Base-by-base conservation (phyloP, 768 basidiomycete genomes). In the Agaricus subrufescens region DNA sequence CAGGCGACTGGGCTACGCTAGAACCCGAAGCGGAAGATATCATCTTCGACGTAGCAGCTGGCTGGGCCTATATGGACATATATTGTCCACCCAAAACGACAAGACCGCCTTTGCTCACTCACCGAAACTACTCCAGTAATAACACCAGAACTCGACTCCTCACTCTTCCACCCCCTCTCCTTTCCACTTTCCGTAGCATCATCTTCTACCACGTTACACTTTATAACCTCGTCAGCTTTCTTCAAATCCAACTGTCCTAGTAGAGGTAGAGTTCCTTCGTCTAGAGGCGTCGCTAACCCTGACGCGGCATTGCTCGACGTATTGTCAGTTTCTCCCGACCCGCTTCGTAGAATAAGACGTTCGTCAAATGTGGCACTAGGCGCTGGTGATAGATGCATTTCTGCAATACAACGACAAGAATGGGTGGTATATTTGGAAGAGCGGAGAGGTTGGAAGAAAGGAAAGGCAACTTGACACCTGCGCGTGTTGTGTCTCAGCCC, bases 301-400 rank as follows among this genome's bases (percentile, higher is more conserved):
- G 54, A 55, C 30, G 5, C 30, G 19, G 12, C 40, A n/a, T 7
- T 42, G 30, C 27, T 43, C n/a, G 39, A 48, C 37, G 54, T 42
- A 34, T 42, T 42, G 14, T 55, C 54, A 4, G 47, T 55, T 15
- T 55, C 54, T 7, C 46, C 54, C 40, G 54, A 55, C 3, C 54
- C 46, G 39, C 54, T 48, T 19, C 54, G 38, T 42, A 48, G 54
- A 25, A 55, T 47, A 39, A 55, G 54, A 38, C 46, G 46, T 48
- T 55, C 54, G 38, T 55, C 46, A 30, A 55, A 49, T 3, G 46
- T 48, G 26, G 54, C 40, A 15, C 54, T 55, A 14, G 54, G 46
- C 10, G 23, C 23, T 7, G 27, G 34, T 23, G 40, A 27, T 46
- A 48, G 19, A 26, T 38, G 25, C 45, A 30, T 30, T 38, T 3